Base-by-base conservation (phyloP, 2,329 filamentous ascomycete species). In the Exophiala calicioides region DNA sequence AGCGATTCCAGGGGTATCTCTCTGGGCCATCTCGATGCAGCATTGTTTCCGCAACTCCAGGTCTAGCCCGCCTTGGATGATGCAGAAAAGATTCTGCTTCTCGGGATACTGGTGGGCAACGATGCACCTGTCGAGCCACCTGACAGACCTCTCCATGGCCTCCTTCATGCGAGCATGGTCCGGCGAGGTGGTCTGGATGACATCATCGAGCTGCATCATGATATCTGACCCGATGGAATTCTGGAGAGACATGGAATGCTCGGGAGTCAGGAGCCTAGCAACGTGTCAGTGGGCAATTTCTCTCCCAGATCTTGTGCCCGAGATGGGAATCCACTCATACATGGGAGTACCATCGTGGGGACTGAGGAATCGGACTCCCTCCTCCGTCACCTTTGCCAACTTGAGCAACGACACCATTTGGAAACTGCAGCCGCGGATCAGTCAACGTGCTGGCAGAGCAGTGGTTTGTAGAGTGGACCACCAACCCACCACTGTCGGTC, bases 151-250 rank as follows among this genome's bases (percentile, higher is more conserved):
- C 62, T 93, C 80, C 90, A 96, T 97, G 38, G 93, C 93, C 68
- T 95, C 89, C 52, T 85, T 81, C 81, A 98, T 97, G 42, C 94
- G 85, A 15, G 75, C 84, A 45, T 81, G 75, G 67, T 98, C 93
- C 0, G 91, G 91, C 0, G 90, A 96, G 0, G 93, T 98, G 0
- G 93, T 97, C 21, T 90, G 91, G 40, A 98, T 86, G 10, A 98
- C 94, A 68, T 98, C 94, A 74, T 98, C 93, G 3, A 98, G 82
- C 70, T 98, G 94, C 94, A 98, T 98, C 58, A 97, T 96, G 60
- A 98, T 97, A 69, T 98, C 93, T 55, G 89, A 95, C 55, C 93
- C 93, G 62, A 98, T 98, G 44, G 86, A 91, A 69, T 98, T 97
- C 66, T 98, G 93, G 3, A 98, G 78, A 8, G 84, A 85, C 60